phyloP scores from a whole-genome alignment of 2,329 filamentous ascomycete species.

The Aphanocladium album region DNA sequence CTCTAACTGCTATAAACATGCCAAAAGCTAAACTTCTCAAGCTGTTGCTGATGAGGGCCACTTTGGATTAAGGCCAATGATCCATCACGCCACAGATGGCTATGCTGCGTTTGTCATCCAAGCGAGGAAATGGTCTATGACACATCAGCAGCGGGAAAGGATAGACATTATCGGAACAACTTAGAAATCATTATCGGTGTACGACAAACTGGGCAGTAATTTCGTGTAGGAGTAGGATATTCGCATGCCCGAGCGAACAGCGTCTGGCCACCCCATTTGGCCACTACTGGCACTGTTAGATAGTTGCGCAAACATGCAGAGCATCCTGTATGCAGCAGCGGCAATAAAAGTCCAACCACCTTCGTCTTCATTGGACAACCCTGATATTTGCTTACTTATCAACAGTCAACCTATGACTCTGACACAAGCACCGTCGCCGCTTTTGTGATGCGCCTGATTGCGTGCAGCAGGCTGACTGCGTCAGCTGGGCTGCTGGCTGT shows the following conservation, averaged over 20 bases:
- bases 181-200: not conserved
- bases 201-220: not conserved
- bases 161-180: not conserved
- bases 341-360: not conserved
- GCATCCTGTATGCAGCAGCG: too few relatives aligned
- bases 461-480: not conserved
- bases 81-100: not conserved
- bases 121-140: not conserved
- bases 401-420: not conserved
- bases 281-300: too few relatives aligned
- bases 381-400: not conserved
- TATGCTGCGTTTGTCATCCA: not conserved
- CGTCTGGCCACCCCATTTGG: too few relatives aligned
- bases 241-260: too few relatives aligned
- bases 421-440: not conserved
- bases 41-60: not conserved
- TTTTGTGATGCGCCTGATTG: conserved; percentile 5
- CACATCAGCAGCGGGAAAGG: not conserved
- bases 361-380: not conserved
- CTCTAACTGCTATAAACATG: not conserved
- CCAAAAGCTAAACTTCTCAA: not conserved
- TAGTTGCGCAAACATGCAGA: too few relatives aligned
- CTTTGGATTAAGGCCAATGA: not conserved
- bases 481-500: conserved; percentile 8
- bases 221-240: too few relatives aligned